Conservation (phyloP, 2,329 filamentous ascomycete species). For the Colletotrichum sp. region DNA sequence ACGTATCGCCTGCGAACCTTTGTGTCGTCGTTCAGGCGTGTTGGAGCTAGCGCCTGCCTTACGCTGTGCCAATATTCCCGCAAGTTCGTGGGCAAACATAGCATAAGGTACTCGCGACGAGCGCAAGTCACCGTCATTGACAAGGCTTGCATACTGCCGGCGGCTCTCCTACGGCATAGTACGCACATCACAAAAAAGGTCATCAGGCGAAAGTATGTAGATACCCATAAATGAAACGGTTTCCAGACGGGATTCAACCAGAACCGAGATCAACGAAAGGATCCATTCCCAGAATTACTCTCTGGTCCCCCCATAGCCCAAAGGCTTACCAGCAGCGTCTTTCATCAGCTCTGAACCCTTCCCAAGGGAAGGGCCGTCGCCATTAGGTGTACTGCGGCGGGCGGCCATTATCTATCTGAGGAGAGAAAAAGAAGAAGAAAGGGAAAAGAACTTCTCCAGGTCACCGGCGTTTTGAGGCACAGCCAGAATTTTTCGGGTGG, state of each 20-base stretch:
- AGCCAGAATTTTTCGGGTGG: conserved; percentile 3
- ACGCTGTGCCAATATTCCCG: too few species aligned
- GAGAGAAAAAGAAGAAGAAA: conserved; percentile 1
- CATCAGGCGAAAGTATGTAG: conserved; percentile 16
- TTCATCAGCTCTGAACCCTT: neutral
- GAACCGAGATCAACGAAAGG: conserved; percentile 27
- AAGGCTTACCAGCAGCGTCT: conserved; percentile 22
- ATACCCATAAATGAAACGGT: conserved; percentile 26
- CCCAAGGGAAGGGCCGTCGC: neutral
- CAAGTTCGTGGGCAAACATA: neutral
- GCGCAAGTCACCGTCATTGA: accelerated
- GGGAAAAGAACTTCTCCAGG: neutral
- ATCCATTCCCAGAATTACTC: conserved; percentile 25
- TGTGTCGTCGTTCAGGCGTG: neutral
- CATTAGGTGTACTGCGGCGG: conserved; percentile 23
- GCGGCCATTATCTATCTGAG: conserved; percentile 22
- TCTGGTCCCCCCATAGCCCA: conserved; percentile 21
- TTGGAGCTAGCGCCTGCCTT: neutral
- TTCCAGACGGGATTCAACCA: conserved; percentile 17
- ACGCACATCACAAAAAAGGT: neutral
- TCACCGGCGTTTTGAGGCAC: conserved; percentile 2
- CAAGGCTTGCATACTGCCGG: neutral
- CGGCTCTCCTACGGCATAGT: accelerated
- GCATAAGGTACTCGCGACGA: neutral
- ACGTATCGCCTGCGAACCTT: neutral